Percentiles rank a stretch among this genome's conserved stretches.
Evolutionary conservation across 176 grass and related monocot genomes (phyloP).

Genomic region (barley (Hordeum vulgare)): MorexV3_pseudomolecules_assembly NC_058523.1:477205419-477205918

Average conservation of each 20-base stretch:
- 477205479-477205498: slow-evolving; percentile 11
- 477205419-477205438: slow-evolving; percentile 11
- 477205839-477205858: too few species aligned
- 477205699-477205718: background rate
- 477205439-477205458: slow-evolving; percentile 10
- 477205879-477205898: too few species aligned
- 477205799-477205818: too few species aligned
- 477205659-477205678: background rate
- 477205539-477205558: background rate
- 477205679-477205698: background rate
- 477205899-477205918: too few species aligned
- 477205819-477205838: too few species aligned
- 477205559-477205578: background rate
- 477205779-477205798: background rate
- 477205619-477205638: background rate
- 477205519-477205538: slow-evolving; percentile 1
- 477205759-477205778: background rate
- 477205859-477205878: too few species aligned
- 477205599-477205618: slow-evolving; percentile 17
- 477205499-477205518: slow-evolving; percentile 15
- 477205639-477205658: background rate
- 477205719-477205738: background rate
- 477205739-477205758: background rate
- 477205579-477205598: slow-evolving; percentile 6
- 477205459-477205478: background rate